Base-by-base conservation (phyloP, 805 yeast genomes). In the Lipomyces lipofer region DNA sequence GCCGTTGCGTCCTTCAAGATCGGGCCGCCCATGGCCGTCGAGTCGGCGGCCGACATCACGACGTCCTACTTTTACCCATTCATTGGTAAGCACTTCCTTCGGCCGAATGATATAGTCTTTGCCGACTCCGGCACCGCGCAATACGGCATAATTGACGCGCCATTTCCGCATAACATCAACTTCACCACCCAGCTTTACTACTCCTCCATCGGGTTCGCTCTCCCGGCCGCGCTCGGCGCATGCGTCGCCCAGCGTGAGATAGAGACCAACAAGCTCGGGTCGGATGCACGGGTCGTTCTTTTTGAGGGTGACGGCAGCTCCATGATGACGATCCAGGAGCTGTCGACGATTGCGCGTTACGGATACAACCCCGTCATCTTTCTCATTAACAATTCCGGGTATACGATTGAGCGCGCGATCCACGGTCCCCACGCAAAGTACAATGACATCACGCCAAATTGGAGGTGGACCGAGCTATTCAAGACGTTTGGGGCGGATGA, bases 231-330 rank as follows among this genome's bases (percentile, higher is more conserved):
- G 3, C 78, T 91, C 53, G 97, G 97, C 47, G 86, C 84, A 24
- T 83, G 88, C 17, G 72, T 87, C 51, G 97, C 92, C 0, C 73
- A 79, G 71, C 75, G 77, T 47, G 95, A 86, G 64, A 62, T 76
- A 45, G 66, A 63, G 40, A 72, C 74, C 4, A 59, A 63, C 10
- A 64, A 64, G 38, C 66, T 66, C 33, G 56, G 57, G 5, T 59
- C 64, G 43, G 19, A 53, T 24, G 52, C 45, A 48, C 79, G 95
- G 64, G 75, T 90, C 43, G 75, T 88, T 19, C 73, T 90, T 22
- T 72, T 88, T 15, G 90, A 87, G 74, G 97, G 97, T 52, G 97
- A 91, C 69, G 97, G 97, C 1, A 84, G 96, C 2, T 92, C 96
- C 1, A 96, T 88, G 73, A 87, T 91, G 96, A 89, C 97, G 3